Base-by-base conservation (phyloP, 257 asterid species). In the Hygrophila difformis region DNA sequence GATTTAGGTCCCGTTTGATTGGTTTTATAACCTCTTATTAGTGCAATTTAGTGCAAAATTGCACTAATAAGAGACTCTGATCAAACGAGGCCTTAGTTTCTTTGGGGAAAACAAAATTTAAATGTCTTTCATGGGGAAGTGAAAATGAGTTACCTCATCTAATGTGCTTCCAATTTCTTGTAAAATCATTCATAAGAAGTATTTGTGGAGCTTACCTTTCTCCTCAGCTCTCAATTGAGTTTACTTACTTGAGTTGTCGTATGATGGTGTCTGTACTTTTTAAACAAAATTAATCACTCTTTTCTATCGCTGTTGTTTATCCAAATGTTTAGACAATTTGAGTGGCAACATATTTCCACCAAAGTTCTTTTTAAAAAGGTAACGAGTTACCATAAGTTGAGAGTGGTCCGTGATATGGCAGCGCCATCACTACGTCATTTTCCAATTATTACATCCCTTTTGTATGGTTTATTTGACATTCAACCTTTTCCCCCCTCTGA, bases 151-250 rank as follows among this genome's bases (percentile, higher is more conserved):
- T 51, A 22, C n/a, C 8, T 1, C n/a, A 5, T 34, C 11, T 33
- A 49, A 29, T 49, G 44, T 18, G 51, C 50, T 24, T 39, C 36
- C 34, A 24, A 24, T 13, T 33, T 40, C 42, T 13, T n/a, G n/a
- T n/a, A n/a, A n/a, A n/a, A n/a, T n/a, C n/a, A n/a, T n/a, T n/a
- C n/a, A n/a, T n/a, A n/a, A n/a, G n/a, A n/a, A n/a, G n/a, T n/a
- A n/a, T n/a, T n/a, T n/a, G n/a, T n/a, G n/a, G n/a, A n/a, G n/a
- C n/a, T n/a, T n/a, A n/a, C n/a, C n/a, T n/a, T n/a, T n/a, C n/a
- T n/a, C n/a, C n/a, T n/a, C n/a, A n/a, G n/a, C n/a, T n/a, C n/a
- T n/a, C n/a, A n/a, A n/a, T n/a, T n/a, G n/a, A n/a, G n/a, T n/a
- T n/a, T n/a, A n/a, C n/a, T n/a, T n/a, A n/a, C n/a, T n/a, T n/a